Conservation (phyloP, 768 basidiomycete genomes). For the Panellus pusillus region DNA sequence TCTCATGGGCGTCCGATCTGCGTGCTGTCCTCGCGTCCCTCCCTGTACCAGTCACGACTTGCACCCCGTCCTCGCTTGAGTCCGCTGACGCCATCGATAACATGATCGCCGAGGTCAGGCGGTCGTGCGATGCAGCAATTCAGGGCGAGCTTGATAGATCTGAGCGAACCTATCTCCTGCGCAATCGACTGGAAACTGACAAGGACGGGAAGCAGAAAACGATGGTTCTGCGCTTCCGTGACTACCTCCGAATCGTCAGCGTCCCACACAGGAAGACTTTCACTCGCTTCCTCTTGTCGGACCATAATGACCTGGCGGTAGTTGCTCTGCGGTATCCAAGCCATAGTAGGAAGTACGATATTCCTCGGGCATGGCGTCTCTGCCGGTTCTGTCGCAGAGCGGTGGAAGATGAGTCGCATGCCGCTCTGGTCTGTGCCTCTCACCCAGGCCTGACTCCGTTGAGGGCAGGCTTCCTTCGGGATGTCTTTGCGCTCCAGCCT, state of each 20-base stretch:
- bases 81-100: background rate
- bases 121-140: background rate
- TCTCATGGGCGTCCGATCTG: conserved; percentile 7
- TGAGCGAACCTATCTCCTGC: conserved; percentile 1
- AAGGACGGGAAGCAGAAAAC: background rate
- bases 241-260: conserved; percentile 7
- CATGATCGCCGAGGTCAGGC: background rate
- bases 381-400: conserved; percentile 1
- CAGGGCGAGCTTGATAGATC: conserved; percentile 1
- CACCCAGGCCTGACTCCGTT: too few species aligned
- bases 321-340: conserved; percentile 3
- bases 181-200: background rate
- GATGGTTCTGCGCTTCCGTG: conserved; percentile 2
- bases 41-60: conserved; percentile 1
- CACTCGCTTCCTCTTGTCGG: conserved; percentile 7
- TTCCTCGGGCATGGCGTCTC: conserved; percentile 1
- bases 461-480: too few species aligned
- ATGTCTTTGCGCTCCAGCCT: too few species aligned
- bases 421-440: too few species aligned
- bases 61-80: background rate
- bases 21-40: conserved; percentile 5
- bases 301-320: conserved; percentile 1
- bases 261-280: conserved; percentile 1
- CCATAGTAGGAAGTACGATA: too few species aligned
- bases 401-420: background rate